These are phyloP conservation scores for Helianthus tuberosus DNA, from an alignment of 129 eudicot genomes.

Conservation along the genomic window DNA sequence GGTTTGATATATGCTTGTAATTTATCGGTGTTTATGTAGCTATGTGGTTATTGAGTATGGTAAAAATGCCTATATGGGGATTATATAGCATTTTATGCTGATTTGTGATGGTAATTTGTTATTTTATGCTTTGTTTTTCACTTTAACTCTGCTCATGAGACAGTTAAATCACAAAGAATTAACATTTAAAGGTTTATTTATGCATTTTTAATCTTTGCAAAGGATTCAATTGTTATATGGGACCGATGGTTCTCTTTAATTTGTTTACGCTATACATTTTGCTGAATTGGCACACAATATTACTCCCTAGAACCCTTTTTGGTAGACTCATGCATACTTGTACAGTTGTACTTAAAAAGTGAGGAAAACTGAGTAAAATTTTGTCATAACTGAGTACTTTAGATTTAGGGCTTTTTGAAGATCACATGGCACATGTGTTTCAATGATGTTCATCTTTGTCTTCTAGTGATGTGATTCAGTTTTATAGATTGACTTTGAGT, in stretches of 20 bases:
- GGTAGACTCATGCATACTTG: constrained; percentile 20
- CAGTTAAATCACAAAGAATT: no score
- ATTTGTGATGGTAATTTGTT: constrained; percentile 4
- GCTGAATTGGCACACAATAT: neutral
- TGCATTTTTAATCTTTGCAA: neutral
- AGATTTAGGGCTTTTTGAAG: constrained; percentile 12
- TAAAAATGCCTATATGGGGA: neutral
- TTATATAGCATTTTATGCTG: neutral
- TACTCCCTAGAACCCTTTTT: neutral
- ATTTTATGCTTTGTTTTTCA: constrained; percentile 1
- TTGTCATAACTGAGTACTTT: neutral
- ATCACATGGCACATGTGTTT: constrained; percentile 15
- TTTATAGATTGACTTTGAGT: neutral
- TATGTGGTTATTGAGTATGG: neutral
- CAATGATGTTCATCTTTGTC: constrained; percentile 11
- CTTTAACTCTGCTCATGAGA: neutral
- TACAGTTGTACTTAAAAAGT: neutral
- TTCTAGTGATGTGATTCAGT: neutral
- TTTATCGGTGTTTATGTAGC: neutral
- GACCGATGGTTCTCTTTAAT: neutral
- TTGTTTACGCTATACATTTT: neutral
- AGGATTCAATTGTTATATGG: neutral
- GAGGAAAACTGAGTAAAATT: neutral
- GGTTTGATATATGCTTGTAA: neutral
- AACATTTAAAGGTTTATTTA: neutral